These are phyloP conservation scores for Podospora bellae-mahoneyi DNA, from an alignment of 495 filamentous ascomycete genomes.

Conservation along the genomic window DNA sequence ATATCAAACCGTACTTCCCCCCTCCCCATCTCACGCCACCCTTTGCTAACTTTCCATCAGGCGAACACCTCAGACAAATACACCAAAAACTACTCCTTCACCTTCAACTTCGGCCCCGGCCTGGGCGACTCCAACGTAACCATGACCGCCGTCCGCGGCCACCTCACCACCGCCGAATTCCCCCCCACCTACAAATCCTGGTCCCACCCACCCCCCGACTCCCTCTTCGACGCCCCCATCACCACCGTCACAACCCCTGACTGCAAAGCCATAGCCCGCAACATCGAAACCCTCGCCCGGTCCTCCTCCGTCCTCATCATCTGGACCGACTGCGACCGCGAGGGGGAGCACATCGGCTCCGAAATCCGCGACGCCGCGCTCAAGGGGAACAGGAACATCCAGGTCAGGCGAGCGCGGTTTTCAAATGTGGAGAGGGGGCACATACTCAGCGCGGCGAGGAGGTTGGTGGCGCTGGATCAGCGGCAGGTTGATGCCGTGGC, in stretches of 20 bases:
- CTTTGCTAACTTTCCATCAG: constrained; percentile 16
- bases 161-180: constrained; percentile 75
- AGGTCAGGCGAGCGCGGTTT: constrained; percentile 84
- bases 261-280: constrained; percentile 74
- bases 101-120: constrained; percentile 74
- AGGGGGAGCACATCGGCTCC: constrained; percentile 94
- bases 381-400: constrained; percentile 65
- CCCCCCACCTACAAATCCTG: constrained; percentile 65
- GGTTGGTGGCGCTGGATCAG: constrained; percentile 75
- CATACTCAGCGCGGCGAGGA: constrained; percentile 76
- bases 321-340: constrained; percentile 98
- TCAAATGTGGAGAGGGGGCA: constrained; percentile 93
- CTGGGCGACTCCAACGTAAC: constrained; percentile 83
- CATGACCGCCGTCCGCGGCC: constrained; percentile 90
- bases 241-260: constrained; percentile 65
- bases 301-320: constrained; percentile 73
- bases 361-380: constrained; percentile 82
- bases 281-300: constrained; percentile 76
- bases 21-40: not conserved
- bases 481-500: constrained; percentile 83
- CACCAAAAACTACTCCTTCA: constrained; percentile 92
- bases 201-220: constrained; percentile 70
- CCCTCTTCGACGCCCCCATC: constrained; percentile 84
- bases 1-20: constrained; percentile 60
- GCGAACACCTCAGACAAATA: constrained; percentile 62